Base-by-base conservation (phyloP, 257 asterid genomes). In the Jasminum sambac region DNA sequence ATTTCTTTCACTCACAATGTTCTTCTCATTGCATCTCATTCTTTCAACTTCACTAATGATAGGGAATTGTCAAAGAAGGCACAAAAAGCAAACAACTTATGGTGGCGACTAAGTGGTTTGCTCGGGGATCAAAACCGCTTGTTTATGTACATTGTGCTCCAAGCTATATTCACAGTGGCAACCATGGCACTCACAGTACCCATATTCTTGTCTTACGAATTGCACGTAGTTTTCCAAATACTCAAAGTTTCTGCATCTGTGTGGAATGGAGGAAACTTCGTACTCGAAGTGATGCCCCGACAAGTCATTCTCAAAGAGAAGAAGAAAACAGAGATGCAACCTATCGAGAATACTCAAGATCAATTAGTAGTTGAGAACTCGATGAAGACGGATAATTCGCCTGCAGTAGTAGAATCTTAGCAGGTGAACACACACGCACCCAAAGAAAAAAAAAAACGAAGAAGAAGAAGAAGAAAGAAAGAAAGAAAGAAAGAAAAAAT, bases 51-150 rank as follows among this genome's bases (percentile, higher is more conserved):
- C 21, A 2, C 38, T 17, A 40, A 34, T 42, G 7, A 38, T 71
- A 91, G 97, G 84, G 99, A 95, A 78, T 89, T 95, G 26, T 91
- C 98, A 1, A 91, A 95, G 66, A 91, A 91, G 34, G 99, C 99
- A 62, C 91, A 88, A 78, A 95, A 95, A 79, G 99, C 98, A 4
- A 91, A 91, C 81, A 95, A 88, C 52, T 0, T 75, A 23, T 95
- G 97, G 98, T 95, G 99, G 99, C 93, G 98, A 14, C 41, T 91
- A 34, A 95, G 98, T 19, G 98, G 98, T 67, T 63, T 95, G 80
- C 95, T 95, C 0, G 99, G 99, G 67, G 97, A 91, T 60, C 89
- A 88, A 72, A 95, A 95, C 38, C 98, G 99, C 6, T 41, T 88
- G 90, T 86, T 95, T 11, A 95, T 91, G 99, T 95, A 88, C 66